A percentile compares a stretch with the other conserved stretches of the same genome.
Evolutionary conservation across 495 filamentous ascomycete species (phyloP).

Genomic region (Aspergillus asperescens): DNA sequence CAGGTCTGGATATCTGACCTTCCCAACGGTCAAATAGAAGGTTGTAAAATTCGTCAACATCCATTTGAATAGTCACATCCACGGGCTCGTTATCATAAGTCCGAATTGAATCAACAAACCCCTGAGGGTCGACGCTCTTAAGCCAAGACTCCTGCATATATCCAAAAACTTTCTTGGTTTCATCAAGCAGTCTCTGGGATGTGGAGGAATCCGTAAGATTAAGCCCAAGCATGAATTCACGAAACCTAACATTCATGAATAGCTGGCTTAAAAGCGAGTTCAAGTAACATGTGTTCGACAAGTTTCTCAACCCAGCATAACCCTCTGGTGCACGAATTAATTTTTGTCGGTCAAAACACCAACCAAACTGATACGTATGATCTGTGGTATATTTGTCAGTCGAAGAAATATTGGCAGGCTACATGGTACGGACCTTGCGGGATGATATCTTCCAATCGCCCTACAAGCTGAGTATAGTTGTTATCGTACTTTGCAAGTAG

Average conservation of each 20-base stretch:
- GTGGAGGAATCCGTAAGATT: slow-evolving; percentile 47
- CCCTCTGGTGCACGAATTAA: slow-evolving; percentile 68
- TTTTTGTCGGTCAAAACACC: slow-evolving; percentile 58
- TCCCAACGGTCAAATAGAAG: slow-evolving; percentile 89
- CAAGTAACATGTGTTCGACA: slow-evolving; percentile 96
- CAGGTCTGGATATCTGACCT: slow-evolving; percentile 62
- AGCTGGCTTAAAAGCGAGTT: slow-evolving; percentile 94
- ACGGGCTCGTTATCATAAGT: slow-evolving; percentile 83
- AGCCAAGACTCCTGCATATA: slow-evolving; percentile 76
- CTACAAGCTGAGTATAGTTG: slow-evolving; percentile 48
- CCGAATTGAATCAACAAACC: slow-evolving; percentile 67
- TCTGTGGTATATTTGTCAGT: slow-evolving; percentile 21
- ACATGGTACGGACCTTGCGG: slow-evolving; percentile 34
- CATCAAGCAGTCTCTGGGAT: slow-evolving; percentile 63
- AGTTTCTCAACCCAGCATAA: slow-evolving; percentile 79
- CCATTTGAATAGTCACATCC: slow-evolving; percentile 88
- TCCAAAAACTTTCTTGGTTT: slow-evolving; percentile 77
- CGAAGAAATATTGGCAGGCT: too few relatives aligned
- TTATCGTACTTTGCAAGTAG: slow-evolving; percentile 52
- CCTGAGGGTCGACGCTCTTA: slow-evolving; percentile 66
- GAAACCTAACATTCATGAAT: slow-evolving; percentile 91
- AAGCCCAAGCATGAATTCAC: slow-evolving; percentile 73
- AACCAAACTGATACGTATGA: slow-evolving; percentile 52
- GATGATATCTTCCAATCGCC: slow-evolving; percentile 48
- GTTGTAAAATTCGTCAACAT: slow-evolving; percentile 97